Conservation (phyloP, 768 basidiomycete genomes). For the Leccinum obscurum region DNA sequence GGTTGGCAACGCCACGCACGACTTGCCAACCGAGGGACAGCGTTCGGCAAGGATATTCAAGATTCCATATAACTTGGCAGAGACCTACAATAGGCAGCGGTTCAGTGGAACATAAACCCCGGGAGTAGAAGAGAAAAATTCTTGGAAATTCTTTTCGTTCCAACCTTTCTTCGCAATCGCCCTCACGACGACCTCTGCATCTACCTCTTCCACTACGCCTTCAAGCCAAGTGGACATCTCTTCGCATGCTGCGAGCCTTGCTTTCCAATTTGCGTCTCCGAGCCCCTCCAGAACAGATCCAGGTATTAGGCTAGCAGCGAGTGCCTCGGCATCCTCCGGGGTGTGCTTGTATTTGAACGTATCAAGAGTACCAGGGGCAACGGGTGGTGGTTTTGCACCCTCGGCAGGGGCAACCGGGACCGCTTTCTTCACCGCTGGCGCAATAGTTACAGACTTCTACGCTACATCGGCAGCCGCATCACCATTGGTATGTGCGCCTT, state of each 20-base stretch:
- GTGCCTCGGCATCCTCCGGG: slow-evolving; percentile 87
- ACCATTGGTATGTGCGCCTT: slow-evolving; percentile 40
- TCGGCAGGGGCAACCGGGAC: slow-evolving; percentile 40
- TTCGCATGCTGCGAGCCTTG: slow-evolving; percentile 81
- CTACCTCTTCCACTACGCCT: slow-evolving; percentile 59
- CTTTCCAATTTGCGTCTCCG: slow-evolving; percentile 93
- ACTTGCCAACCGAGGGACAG: slow-evolving; percentile 81
- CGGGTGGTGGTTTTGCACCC: slow-evolving; percentile 45
- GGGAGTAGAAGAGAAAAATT: slow-evolving; percentile 28
- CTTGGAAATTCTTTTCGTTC: slow-evolving; percentile 99
- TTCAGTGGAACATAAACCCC: slow-evolving; percentile 11
- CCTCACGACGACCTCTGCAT: slow-evolving; percentile 87
- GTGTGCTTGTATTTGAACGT: no score
- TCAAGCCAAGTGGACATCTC: slow-evolving; percentile 86
- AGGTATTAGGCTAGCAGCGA: slow-evolving; percentile 75
- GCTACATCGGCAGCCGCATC: slow-evolving; percentile 18
- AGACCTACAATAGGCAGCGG: slow-evolving; percentile 58
- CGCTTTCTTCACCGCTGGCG: slow-evolving; percentile 46
- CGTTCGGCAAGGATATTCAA: slow-evolving; percentile 70
- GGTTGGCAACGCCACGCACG: slow-evolving; percentile 79
- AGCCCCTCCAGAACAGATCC: slow-evolving; percentile 66
- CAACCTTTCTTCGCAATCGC: slow-evolving; percentile 91
- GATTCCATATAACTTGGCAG: slow-evolving; percentile 82
- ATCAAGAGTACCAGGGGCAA: no score
- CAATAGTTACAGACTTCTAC: slow-evolving; percentile 23